Evolutionary conservation across 441 rosid species (phyloP).

Genomic region (Pelargonium exstipulatum): DNA sequence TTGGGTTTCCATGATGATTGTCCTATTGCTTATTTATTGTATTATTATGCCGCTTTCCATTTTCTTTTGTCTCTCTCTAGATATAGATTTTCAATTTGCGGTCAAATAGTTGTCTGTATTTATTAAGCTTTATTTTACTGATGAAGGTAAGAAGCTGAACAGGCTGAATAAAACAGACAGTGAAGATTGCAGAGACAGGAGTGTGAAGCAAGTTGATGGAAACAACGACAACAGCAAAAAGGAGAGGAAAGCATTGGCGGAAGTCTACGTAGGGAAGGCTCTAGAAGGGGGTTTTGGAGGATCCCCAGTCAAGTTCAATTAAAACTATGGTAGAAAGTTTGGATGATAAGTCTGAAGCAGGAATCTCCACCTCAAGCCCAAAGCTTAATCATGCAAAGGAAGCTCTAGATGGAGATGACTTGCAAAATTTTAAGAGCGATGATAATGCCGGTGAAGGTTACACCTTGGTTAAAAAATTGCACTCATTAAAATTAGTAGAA

Average conservation of each 20-base stretch:
- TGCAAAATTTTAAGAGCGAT: slow-evolving; percentile 22
- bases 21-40: no score
- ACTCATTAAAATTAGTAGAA: slow-evolving; percentile 21
- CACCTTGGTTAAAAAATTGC: slow-evolving; percentile 21
- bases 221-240: slow-evolving; percentile 4
- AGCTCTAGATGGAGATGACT: slow-evolving; percentile 26
- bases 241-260: slow-evolving; percentile 12
- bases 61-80: no score
- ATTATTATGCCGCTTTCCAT: no score
- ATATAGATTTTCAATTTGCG: not conserved
- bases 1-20: no score
- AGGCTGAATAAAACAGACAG: slow-evolving; percentile 8
- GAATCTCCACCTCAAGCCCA: slow-evolving; percentile 13
- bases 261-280: slow-evolving; percentile 8
- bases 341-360: slow-evolving; percentile 9
- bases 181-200: slow-evolving; percentile 8
- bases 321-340: not conserved
- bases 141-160: slow-evolving; percentile 14
- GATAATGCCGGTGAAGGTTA: slow-evolving; percentile 11
- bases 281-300: no score
- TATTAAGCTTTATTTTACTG: slow-evolving; percentile 17
- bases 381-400: slow-evolving; percentile 10
- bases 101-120: not conserved
- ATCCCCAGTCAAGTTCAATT: no score
- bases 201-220: slow-evolving; percentile 20